phyloP scores from a whole-genome alignment of 495 filamentous ascomycete genomes.

The Pyronema domesticum region DNA sequence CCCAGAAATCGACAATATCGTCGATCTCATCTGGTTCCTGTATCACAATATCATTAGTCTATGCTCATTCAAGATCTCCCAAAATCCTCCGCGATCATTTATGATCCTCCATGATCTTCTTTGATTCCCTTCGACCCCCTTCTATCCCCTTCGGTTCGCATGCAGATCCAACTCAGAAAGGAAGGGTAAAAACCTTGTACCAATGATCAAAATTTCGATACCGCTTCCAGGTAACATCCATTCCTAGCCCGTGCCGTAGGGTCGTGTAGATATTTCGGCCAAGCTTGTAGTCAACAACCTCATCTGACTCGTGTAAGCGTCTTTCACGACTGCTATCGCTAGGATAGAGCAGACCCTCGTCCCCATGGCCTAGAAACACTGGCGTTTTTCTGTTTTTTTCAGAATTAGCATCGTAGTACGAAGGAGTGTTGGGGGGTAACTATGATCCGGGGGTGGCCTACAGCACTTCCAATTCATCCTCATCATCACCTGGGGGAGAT shows the following conservation, averaged over 20 bases:
- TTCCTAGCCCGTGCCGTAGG: slow-evolving; percentile 23
- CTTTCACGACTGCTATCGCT: not conserved
- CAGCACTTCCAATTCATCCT: not conserved
- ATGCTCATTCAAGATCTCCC: too few species aligned
- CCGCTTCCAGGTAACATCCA: slow-evolving; percentile 29
- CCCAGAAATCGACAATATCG: slow-evolving; percentile 29
- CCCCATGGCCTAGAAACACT: slow-evolving; percentile 11
- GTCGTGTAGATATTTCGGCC: slow-evolving; percentile 28
- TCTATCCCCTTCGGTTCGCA: not conserved
- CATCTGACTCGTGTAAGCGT: slow-evolving; percentile 20
- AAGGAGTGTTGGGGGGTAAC: too few species aligned
- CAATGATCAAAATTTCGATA: slow-evolving; percentile 33
- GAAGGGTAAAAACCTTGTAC: slow-evolving; percentile 29
- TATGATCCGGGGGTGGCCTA: not conserved
- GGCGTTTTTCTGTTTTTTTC: slow-evolving; percentile 2
- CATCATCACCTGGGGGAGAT: too few species aligned
- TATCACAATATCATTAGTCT: not conserved
- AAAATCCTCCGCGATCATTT: too few species aligned
- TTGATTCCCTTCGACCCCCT: not conserved
- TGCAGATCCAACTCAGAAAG: not conserved
- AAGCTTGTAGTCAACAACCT: slow-evolving; percentile 27
- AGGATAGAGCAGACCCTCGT: slow-evolving; percentile 4
- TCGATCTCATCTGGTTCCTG: slow-evolving; percentile 33
- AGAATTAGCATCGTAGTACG: not conserved
- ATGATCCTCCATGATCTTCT: not conserved